Evolutionary conservation across 768 basidiomycete genomes (phyloP), one percentile per base, ranked within the genome.

Genomic region (Pleurotus cornucopiae): DNA sequence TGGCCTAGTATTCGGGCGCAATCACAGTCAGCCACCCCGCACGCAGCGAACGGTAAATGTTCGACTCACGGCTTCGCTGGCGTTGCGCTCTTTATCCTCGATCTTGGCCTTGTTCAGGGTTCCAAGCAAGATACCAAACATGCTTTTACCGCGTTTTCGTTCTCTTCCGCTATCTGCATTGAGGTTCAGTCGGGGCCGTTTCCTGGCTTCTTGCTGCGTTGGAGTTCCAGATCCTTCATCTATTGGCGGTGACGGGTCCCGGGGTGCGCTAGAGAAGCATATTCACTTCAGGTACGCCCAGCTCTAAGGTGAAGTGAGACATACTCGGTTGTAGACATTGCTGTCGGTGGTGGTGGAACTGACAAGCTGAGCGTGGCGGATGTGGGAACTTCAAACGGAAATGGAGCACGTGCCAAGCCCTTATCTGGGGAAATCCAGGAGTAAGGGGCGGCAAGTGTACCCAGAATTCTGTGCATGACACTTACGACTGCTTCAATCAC

Each of bases 101-200:
- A 81, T 85, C 75, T 91, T 91, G 61, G 91, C 91, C 76, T 89
- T 89, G 74, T 86, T 89, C 59, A 93, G 80, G 61, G 90, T 93
- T 52, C 89, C 89, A 56, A 93, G 71, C 61, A 91, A 76, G 61
- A 92, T 76, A 59, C 89, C 91, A 74, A 93, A 89, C 87, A 91
- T 89, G 73, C 81, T 84, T 82, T 89, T 90, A 68, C 90, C 90
- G 64, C 89, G 86, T 73, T 88, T 91, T 65, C 87, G 82, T 69
- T 88, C 87, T 64, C 85, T 77, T 57, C 66, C 76, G 47, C 76
- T 72, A 57, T 73, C 73, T 43, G 67, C 68, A 57, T 66, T 69
- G 62, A 91, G 75, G 69, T 91, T 88, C 60, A 91, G 76, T 64
- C 86, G 82, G 58, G 89, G 89, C 57, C 89, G 83, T 71, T 80